Evolutionary conservation across 768 basidiomycete species (phyloP).

Genomic region (Baorangia bicolor): DNA sequence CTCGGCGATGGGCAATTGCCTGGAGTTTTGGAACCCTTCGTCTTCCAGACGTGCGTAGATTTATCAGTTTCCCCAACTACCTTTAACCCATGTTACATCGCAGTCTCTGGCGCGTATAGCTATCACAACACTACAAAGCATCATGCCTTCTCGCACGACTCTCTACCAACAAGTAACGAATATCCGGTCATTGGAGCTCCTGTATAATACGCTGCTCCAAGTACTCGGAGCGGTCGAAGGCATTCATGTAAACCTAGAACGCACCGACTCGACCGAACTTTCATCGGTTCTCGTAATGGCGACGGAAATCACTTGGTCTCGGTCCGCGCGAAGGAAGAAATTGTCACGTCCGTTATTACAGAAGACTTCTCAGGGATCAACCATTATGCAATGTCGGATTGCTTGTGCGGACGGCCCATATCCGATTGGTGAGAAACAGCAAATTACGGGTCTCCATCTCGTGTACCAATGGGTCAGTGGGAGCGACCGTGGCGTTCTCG

Average conservation of each 20-base stretch:
- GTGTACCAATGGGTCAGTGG: conserved; percentile 66
- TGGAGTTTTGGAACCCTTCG: too few relatives aligned
- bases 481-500: conserved; percentile 52
- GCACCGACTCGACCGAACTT: not conserved
- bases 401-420: conserved; percentile 16
- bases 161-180: too few relatives aligned
- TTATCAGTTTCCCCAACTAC: not conserved
- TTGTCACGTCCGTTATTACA: conserved; percentile 5
- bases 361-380: not conserved
- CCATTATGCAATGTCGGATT: conserved; percentile 27
- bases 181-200: too few relatives aligned
- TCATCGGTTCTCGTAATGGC: conserved; percentile 29
- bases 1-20: too few relatives aligned
- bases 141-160: too few relatives aligned
- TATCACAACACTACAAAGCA: too few relatives aligned
- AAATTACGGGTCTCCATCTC: conserved; percentile 3
- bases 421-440: conserved; percentile 11
- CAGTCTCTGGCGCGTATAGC: conserved; percentile 38
- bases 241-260: conserved; percentile 11
- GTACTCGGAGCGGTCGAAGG: too few relatives aligned
- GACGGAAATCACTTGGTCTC: conserved; percentile 59
- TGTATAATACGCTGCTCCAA: too few relatives aligned
- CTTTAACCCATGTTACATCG: conserved; percentile 34
- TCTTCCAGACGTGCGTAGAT: too few relatives aligned
- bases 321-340: conserved; percentile 57